These are phyloP conservation scores for Backusella australiensis DNA, from an alignment of 192 early-diverging fungal genomes.

Conservation along the genomic window DNA sequence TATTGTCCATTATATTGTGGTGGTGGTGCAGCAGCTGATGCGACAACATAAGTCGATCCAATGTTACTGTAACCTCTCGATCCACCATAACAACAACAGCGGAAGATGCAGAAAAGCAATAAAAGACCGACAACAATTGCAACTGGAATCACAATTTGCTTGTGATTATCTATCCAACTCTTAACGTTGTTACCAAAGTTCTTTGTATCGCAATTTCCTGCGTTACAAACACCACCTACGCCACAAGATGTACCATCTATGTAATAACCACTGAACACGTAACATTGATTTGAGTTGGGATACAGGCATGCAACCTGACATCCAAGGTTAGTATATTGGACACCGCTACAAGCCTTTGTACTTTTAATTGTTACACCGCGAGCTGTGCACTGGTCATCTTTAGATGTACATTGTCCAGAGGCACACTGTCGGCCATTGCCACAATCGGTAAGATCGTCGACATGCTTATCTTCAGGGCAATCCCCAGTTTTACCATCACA, in stretches of 20 bases:
- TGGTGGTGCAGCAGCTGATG: not conserved
- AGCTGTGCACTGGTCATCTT: slow-evolving; percentile 68
- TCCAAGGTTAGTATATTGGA: not conserved
- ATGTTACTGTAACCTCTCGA: not conserved
- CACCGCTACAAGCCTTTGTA: slow-evolving; percentile 58
- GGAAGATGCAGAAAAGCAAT: slow-evolving; percentile 30
- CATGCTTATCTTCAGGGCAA: slow-evolving; percentile 73
- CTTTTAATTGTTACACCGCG: slow-evolving; percentile 58
- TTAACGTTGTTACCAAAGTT: slow-evolving; percentile 36
- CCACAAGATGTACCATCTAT: slow-evolving; percentile 76
- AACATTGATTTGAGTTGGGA: slow-evolving; percentile 29
- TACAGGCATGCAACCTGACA: not conserved
- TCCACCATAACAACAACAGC: slow-evolving; percentile 16
- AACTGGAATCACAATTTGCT: slow-evolving; percentile 45
- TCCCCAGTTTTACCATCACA: slow-evolving; percentile 70
- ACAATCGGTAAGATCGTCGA: slow-evolving; percentile 69
- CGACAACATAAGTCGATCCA: not conserved
- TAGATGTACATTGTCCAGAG: slow-evolving; percentile 72
- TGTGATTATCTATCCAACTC: slow-evolving; percentile 46
- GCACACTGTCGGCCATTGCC: slow-evolving; percentile 61
- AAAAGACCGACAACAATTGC: slow-evolving; percentile 36
- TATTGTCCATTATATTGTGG: not conserved
- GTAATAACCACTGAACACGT: slow-evolving; percentile 62
- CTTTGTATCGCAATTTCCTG: slow-evolving; percentile 45
- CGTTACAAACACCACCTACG: slow-evolving; percentile 60